Base-by-base conservation (phyloP, 139 green algal species). In the Chlorokybus atmophyticus region DNA sequence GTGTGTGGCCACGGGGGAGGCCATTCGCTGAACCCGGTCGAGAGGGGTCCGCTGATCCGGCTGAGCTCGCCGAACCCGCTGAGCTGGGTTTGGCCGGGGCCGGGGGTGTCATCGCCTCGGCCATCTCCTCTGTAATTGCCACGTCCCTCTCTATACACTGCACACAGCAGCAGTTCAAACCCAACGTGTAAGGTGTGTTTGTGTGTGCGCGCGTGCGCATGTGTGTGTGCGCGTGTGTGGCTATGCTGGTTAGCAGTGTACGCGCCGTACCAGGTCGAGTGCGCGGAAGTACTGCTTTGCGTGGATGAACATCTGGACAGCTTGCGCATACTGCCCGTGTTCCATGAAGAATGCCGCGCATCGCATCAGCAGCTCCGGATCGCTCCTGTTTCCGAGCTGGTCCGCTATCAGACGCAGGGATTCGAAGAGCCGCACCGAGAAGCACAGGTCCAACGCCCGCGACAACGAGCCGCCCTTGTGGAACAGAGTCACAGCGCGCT, bases 71-170 rank as follows among this genome's bases (percentile, higher is more conserved):
- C n/a, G n/a, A n/a, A n/a, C n/a, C n/a, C n/a, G n/a, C n/a, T n/a
- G n/a, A n/a, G n/a, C n/a, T n/a, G n/a, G n/a, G 10, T 29, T 41
- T 40, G 4, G 40, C 49, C 4, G 32, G 55, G 62, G 83, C 80
- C 47, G 55, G 54, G 0, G 82, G 80, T 1, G 79, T 84, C 69
- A 90, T 79, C 35, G 66, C 61, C 57, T 90, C 83, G 8, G 81
- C 83, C 70, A 90, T 80, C 51, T 82, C 73, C 64, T 88, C 82
- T 14, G 62, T 77, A 28, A 87, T 76, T 2, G 56, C 4, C 49
- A 88, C 68, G 55, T 83, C 68, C 30, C 87, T 71, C 60, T 78
- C 32, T 23, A 80, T 41, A 55, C 78, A 76, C 51, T 55, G 48
- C 48, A 55, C 14, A 55, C 14, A 44, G 17, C 14, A 17, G 38